phyloP scores from a whole-genome alignment of 768 basidiomycete genomes.

The Boletus tomentosulus region DNA sequence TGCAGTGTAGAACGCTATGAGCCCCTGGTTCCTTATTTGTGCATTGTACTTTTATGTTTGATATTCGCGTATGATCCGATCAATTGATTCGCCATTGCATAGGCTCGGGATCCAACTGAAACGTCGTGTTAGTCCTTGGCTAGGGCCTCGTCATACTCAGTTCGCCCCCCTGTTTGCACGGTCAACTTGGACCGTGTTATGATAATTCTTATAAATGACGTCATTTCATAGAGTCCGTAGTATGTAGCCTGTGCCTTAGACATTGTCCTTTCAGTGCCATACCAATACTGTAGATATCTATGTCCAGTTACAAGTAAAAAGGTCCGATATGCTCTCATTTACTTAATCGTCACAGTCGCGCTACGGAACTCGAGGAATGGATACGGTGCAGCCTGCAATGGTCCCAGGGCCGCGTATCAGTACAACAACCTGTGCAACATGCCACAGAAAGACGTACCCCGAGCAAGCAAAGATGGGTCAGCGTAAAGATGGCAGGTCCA shows the following conservation, averaged over 20 bases:
- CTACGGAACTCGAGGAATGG: slow-evolving; percentile 30
- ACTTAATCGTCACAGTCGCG: slow-evolving; percentile 14
- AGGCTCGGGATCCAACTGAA: too few relatives aligned
- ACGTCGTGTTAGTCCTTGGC: too few relatives aligned
- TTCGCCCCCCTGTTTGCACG: background rate
- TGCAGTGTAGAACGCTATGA: slow-evolving; percentile 25
- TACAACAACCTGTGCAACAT: background rate
- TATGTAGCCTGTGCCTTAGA: background rate
- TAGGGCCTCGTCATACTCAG: background rate
- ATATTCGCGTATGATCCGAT: background rate
- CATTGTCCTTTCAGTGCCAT: background rate
- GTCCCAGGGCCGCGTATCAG: background rate
- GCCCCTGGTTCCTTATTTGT: background rate
- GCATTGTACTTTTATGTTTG: background rate
- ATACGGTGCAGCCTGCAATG: slow-evolving; percentile 18
- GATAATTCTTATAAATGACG: background rate
- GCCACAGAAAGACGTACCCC: slow-evolving; percentile 16
- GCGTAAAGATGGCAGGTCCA: slow-evolving; percentile 28
- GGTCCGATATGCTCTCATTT: background rate
- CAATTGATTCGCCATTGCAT: too few relatives aligned
- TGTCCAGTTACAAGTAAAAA: background rate
- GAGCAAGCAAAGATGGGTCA: slow-evolving; percentile 29
- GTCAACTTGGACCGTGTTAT: background rate
- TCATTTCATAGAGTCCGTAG: background rate
- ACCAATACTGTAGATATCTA: background rate